Conservation (phyloP, 1,284 basidiomycete genomes). For the Cutaneotrichosporon sp. region DNA sequence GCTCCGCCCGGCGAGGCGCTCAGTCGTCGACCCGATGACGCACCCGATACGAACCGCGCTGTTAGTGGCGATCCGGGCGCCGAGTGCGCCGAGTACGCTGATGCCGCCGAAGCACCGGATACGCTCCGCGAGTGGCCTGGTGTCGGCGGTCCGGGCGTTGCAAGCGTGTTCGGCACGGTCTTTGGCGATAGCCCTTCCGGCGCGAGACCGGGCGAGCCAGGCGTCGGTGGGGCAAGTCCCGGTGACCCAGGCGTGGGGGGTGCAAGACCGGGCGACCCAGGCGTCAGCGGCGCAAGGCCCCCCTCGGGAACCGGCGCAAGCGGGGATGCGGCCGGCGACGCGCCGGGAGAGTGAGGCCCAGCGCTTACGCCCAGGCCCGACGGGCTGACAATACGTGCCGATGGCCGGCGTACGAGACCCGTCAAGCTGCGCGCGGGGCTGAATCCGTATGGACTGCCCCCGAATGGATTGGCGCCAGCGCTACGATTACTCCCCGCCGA, state of each 20-base stretch:
- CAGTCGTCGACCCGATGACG: neutral
- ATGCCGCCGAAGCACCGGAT: no score
- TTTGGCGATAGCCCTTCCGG: neutral
- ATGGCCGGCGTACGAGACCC: constrained; percentile 9
- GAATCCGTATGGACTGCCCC: neutral
- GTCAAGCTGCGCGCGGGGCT: neutral
- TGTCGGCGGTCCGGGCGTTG: no score
- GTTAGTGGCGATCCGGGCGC: no score
- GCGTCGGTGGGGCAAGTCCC: neutral
- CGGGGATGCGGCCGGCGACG: neutral
- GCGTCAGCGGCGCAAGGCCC: neutral
- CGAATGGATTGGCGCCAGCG: neutral
- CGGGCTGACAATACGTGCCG: neutral
- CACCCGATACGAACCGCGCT: neutral
- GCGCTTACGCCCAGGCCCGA: neutral
- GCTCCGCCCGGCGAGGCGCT: no score
- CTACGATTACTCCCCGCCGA: neutral
- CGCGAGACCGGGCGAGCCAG: neutral
- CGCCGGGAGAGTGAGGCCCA: neutral
- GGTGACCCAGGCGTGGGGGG: neutral
- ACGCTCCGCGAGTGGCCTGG: no score
- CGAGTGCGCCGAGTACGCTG: no score
- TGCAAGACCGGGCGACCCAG: neutral
- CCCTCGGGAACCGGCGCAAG: neutral
- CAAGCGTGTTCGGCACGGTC: no score